Evolutionary conservation across 306 rosid genomes (phyloP), one percentile per base, ranked within the genome.

Genomic region (Vigna angularis): DNA sequence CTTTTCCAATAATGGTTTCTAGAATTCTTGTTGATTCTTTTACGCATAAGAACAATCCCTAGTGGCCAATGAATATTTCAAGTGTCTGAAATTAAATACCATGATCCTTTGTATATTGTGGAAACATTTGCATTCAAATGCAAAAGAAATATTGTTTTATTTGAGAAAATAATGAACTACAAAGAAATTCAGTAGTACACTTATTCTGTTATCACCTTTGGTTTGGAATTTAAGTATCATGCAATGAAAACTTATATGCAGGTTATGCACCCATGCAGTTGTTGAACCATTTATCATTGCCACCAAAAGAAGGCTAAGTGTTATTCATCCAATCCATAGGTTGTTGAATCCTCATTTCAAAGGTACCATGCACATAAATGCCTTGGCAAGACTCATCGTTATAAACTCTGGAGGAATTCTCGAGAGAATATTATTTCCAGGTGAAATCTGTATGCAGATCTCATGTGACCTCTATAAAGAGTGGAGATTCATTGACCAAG

Each of bases 241-340:
- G 70, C 26, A 32, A 61, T 49, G 42, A 71, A 70, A 67, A 13
- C 49, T 66, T 58, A 67, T 58, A 67, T 72, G 53, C 77, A 91
- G 95, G 97, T 82, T 93, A 78, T 82, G 85, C 56, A 89, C 90
- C 9, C 93, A 91, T 79, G 98, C 93, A 18, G 90, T 86, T 56
- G 86, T 90, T 40, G 96, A 93, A 81, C 98, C 96, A 22, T 93
- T 93, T 88, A 86, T 93, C 77, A 83, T 93, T 85, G 94, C 96
- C 72, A 85, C 96, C 40, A 87, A 85, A 79, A 93, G 96, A 84
- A 88, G 85, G 73, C 76, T 93, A 4, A 93, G 98, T 76, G 88
- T 75, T 26, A 87, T 86, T 89, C 98, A 93, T 70, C 98, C 97
- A 57, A 79, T 91, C 78, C 88, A 89, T 59, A 59, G 79, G 84